Evolutionary conservation across 2,329 filamentous ascomycete genomes (phyloP), one percentile per base, ranked within the genome.

Genomic region (Coniochaeta hoffmannii): DNA sequence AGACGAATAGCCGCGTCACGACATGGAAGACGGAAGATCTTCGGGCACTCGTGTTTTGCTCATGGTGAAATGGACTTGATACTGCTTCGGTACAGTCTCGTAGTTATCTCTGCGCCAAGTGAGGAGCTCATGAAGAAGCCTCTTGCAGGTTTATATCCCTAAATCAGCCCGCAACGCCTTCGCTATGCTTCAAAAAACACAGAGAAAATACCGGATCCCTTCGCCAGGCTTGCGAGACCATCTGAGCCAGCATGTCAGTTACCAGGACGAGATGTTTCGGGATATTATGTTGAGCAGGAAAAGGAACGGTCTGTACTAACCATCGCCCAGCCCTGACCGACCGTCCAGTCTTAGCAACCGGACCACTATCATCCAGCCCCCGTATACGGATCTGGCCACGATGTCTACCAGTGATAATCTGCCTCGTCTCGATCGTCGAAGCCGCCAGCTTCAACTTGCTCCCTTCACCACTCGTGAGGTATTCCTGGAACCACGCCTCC

Each of bases 361-460:
- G 41, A 5, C 2, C 41, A 28, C n/a, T 38, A 12, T 53, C 50
- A 17, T 53, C 50, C 17, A 38, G 7, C 32, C 50, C 50, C 19
- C 50, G 3, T 8, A 38, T 72, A 3, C 71, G 65, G 3, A 77
- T 65, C 14, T 75, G 70, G 19, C 81, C 79, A 1, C 67, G 66
- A 55, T 84, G 75, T 56, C 76, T 82, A 12, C 88, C 87, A 11
- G 79, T 85, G 1, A 86, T 84, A 58, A 94, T 83, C 59, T 79
- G 82, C 61, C 88, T 82, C 78, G 91, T 87, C 61, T 90, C 76
- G 1, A 91, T 75, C 0, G 87, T 89, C 63, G 93, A 89, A 65
- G 82, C 86, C 3, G 87, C 84, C 24, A 81, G 82, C 59, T 80
- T 82, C 8, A 87, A 71, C 41, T 75, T 78, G 63, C 82, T 83